A percentile compares a stretch with the other conserved stretches of the same genome.
These are phyloP conservation scores for Tulasnella sp. DNA, from an alignment of 768 basidiomycete genomes.

Conservation along the genomic window DNA sequence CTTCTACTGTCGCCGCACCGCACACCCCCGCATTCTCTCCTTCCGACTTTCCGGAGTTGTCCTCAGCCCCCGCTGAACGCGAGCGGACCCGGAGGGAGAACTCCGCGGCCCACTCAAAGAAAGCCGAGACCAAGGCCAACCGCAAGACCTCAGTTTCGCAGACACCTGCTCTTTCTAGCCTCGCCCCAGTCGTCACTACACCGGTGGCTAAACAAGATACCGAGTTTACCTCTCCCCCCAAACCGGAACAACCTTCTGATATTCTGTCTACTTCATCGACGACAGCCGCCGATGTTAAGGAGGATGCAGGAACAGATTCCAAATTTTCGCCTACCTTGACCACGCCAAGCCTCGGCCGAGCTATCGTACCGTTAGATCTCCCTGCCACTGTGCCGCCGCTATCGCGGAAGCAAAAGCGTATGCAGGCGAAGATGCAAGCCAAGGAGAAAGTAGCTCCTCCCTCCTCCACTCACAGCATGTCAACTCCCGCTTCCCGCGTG, in stretches of 20 bases:
- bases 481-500: neutral
- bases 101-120: neutral
- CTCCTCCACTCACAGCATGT: neutral
- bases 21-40: neutral
- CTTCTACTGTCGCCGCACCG: neutral
- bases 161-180: neutral
- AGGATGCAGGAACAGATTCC: neutral
- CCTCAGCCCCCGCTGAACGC: neutral
- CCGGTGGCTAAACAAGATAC: neutral
- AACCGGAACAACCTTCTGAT: neutral
- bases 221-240: neutral
- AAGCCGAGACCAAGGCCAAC: neutral
- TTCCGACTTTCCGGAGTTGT: conserved; percentile 10
- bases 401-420: conserved; percentile 4
- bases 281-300: neutral
- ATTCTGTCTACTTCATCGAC: neutral
- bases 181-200: neutral
- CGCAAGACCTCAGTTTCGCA: neutral
- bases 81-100: neutral
- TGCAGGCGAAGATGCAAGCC: conserved; percentile 9
- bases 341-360: neutral
- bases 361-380: neutral
- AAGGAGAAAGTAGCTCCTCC: conserved; percentile 9
- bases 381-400: neutral
- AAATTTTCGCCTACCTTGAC: neutral